Percentiles rank a stretch among this genome's conserved stretches.
These are phyloP conservation scores for Myxozyma monticola DNA, from an alignment of 805 yeast species.

Conservation along the genomic window DNA sequence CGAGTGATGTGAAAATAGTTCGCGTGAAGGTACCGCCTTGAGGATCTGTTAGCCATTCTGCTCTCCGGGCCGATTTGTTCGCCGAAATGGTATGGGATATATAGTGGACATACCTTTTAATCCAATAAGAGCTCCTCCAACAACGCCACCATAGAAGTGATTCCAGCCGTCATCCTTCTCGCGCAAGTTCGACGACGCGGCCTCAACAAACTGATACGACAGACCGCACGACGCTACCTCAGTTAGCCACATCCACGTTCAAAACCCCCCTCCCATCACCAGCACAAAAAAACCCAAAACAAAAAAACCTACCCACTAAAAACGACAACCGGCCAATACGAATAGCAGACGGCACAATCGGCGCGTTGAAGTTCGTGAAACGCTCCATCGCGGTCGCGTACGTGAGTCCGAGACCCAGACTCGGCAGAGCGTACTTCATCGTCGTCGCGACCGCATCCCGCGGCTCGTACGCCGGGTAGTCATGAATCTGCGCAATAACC, in stretches of 20 bases:
- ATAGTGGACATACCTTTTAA: slow-evolving; percentile 1
- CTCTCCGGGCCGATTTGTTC: no score
- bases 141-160: slow-evolving; percentile 27
- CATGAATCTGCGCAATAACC: slow-evolving; percentile 34
- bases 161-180: slow-evolving; percentile 64
- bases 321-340: slow-evolving; percentile 10
- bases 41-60: not conserved
- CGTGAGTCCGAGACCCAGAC: slow-evolving; percentile 5
- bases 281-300: not conserved
- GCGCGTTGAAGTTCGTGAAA: slow-evolving; percentile 1
- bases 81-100: no score
- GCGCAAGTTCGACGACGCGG: slow-evolving; percentile 58
- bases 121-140: slow-evolving; percentile 20
- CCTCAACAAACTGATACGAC: slow-evolving; percentile 45
- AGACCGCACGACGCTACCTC: slow-evolving; percentile 50
- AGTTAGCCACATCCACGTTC: not conserved
- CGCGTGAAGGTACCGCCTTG: slow-evolving; percentile 14
- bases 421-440: slow-evolving; percentile 37
- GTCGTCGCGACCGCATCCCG: slow-evolving; percentile 57
- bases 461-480: slow-evolving; percentile 52
- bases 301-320: slow-evolving; percentile 5
- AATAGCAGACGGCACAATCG: slow-evolving; percentile 1
- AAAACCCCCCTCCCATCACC: not conserved
- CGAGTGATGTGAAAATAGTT: slow-evolving; percentile 14
- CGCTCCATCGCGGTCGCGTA: slow-evolving; percentile 19